Percentiles rank a stretch among this genome's conserved stretches.
phyloP scores from a whole-genome alignment of 2,329 filamentous ascomycete species.

The Colletotrichum lentis region DNA sequence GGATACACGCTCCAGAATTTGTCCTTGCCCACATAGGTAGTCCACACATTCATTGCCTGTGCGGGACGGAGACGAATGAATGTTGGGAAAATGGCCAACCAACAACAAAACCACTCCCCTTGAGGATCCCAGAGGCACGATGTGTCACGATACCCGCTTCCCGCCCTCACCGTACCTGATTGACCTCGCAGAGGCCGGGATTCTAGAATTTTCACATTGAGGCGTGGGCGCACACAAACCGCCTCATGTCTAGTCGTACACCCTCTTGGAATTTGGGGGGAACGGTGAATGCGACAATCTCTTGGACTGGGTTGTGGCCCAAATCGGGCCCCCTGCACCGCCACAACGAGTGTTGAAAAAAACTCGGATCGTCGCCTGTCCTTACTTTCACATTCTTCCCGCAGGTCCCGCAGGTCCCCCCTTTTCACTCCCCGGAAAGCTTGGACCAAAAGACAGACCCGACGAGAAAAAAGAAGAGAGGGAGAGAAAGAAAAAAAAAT shows the following conservation, averaged over 20 bases:
- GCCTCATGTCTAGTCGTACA: slow-evolving; percentile 18
- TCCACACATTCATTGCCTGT: slow-evolving; percentile 7
- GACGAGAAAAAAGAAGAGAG: not conserved
- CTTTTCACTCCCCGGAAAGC: slow-evolving; percentile 5
- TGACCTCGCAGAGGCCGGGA: not conserved
- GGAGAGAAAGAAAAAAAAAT: too few species aligned
- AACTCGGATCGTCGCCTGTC: slow-evolving; percentile 33
- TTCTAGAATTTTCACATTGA: slow-evolving; percentile 20
- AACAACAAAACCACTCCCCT: not conserved
- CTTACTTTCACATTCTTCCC: not conserved
- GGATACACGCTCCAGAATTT: not conserved
- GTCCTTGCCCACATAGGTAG: not conserved
- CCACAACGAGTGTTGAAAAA: slow-evolving; percentile 18
- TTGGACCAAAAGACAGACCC: slow-evolving; percentile 1
- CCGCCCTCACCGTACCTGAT: slow-evolving; percentile 26
- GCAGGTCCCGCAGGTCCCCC: not conserved
- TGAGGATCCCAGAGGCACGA: slow-evolving; percentile 2
- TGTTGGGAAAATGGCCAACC: not conserved
- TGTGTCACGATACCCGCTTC: slow-evolving; percentile 14
- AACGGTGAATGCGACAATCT: not conserved
- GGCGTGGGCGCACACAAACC: not conserved
- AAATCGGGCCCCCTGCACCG: slow-evolving; percentile 24
- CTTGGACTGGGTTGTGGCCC: slow-evolving; percentile 17
- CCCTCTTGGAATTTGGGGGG: slow-evolving; percentile 1
- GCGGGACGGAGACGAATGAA: slow-evolving; percentile 5